Base-by-base conservation (phyloP, 805 yeast species). In the Metschnikowia cerradonensis region DNA sequence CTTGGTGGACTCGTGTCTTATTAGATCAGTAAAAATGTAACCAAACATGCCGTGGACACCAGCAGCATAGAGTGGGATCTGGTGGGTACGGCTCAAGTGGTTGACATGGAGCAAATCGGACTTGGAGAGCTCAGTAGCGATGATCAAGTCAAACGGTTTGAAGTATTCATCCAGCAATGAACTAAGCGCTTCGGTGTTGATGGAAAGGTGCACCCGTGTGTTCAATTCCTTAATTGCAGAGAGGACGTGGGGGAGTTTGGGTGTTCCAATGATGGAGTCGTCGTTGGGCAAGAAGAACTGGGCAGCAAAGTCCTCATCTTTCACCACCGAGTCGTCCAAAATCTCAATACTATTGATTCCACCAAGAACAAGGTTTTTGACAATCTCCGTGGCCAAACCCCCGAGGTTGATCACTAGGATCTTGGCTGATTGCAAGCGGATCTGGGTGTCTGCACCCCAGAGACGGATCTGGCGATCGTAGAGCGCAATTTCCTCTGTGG, bases 381-480 rank as follows among this genome's bases (percentile, higher is more conserved):
- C 81, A 10, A 88, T 76, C 65, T 92, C 99, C 14, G 84, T 81
- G 5, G 95, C 95, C 7, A 88, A 76, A 1, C 89, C 88, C 10
- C 91, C 86, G 14, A 90, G 60, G 54, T 87, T 86, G 43, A 92
- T 74, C 40, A 94, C 60, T 41, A 91, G 70, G 4, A 92, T 76
- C 41, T 78, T 79, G 6, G 97, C 84, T 17, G 83, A 79, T 35
- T 94, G 77, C 73, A 92, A 80, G 41, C 82, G 67, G 38, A 81
- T 76, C 66, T 92, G 99, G 3, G 97, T 96, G 32, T 88, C 95
- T 63, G 94, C 75, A 2, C 99, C 99, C 99, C 99, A 92, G 19
- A 92, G 76, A 55, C 99, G 72, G 55, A 92, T 91, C 68, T 92
- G 99, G 52, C 99, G 80, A 67, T 92, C 99, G 64, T 92, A 92